Base-by-base conservation (phyloP, 2,329 filamentous ascomycete species). In the Sclerotinia borealis region DNA sequence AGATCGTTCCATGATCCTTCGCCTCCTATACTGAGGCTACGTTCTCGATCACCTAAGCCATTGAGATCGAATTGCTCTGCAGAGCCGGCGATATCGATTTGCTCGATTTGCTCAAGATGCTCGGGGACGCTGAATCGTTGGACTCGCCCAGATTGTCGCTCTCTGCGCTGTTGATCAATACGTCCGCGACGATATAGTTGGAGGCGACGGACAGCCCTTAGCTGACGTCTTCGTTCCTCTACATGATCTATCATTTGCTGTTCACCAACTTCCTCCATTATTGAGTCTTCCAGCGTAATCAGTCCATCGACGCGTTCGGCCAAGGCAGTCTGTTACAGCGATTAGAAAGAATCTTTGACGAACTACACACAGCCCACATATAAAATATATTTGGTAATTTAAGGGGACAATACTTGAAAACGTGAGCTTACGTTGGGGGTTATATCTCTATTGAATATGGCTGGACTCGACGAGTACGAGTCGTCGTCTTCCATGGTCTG, bases 11-110 rank as follows among this genome's bases (percentile, higher is more conserved):
- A 97, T 1, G 81, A 80, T 56, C 82, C 81, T 66, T 85, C 82
- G 45, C 79, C 81, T 61, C 77, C 88, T 10, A 89, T 88, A 72
- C 88, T 92, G n/a, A 91, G 78, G 75, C 92, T 96, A 69, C 92
- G 86, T 67, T 91, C 85, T 64, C 92, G 89, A 76, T 96, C 92
- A 43, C 92, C 92, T 19, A 96, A 82, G 4, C 92, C 92, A 75
- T 96, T 88, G 1, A 89, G 67, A 29, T 58, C 63, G 68, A 39
- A 65, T 65, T 61, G 68, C 65, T 37, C 64, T n/a, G n/a, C n/a
- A n/a, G 31, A 34, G 1, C 9, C 19, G 7, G n/a, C 19, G 31
- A 22, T 19, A 22, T 50, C 29, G 29, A 50, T 19, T 31, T 22
- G 19, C 29, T 22, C 6, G 31, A 31, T 27, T 19, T 15, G 10